Evolutionary conservation across 1,139 yeast genomes (phyloP), one percentile per base, ranked within the genome.

Genomic region (Candida tunisiensis): DNA sequence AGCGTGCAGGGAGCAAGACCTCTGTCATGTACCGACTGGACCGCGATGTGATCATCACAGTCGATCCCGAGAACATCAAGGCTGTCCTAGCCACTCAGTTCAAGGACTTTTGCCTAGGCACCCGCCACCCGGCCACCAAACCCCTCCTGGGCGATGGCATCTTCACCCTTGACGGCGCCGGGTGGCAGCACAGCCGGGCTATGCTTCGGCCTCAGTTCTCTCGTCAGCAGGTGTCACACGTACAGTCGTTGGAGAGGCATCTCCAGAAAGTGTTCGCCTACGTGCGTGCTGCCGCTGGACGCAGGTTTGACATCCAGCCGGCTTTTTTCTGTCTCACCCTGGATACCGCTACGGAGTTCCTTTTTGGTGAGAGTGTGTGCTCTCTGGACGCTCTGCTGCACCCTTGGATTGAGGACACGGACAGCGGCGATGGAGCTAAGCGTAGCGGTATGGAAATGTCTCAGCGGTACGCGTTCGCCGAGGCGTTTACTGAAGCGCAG

Each of bases 201-300:
- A 51, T 68, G 67, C 57, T 68, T 36, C 54, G 72, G 31, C 74
- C 74, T 2, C 73, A 65, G 43, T 68, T 68, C 46, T 55, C 64
- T 16, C 51, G 69, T 34, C 69, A 65, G 34, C 69, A 66, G 42
- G 57, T 68, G 26, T 58, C 65, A 13, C 70, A 66, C 33, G 59
- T 67, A 16, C 47, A 51, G 29, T 36, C 54, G 22, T 50, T 68
- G 35, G 69, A 62, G 37, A 57, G 56, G n/a, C 71, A 65, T 34
- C 37, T 64, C 10, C 55, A 53, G 37, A 42, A 37, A 6, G 46
- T 65, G 24, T 47, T 54, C 24, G 45, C 45, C 24, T 59, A 53
- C n/a, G 27, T 39, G 15, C 30, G 29, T 15, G 26, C 31, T 20
- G 21, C 23, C 13, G 22, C 29, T 16, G 50, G 49, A 16, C 48